Evolutionary conservation across 805 yeast species (phyloP).

Genomic region (Myxozyma sirexii): DNA sequence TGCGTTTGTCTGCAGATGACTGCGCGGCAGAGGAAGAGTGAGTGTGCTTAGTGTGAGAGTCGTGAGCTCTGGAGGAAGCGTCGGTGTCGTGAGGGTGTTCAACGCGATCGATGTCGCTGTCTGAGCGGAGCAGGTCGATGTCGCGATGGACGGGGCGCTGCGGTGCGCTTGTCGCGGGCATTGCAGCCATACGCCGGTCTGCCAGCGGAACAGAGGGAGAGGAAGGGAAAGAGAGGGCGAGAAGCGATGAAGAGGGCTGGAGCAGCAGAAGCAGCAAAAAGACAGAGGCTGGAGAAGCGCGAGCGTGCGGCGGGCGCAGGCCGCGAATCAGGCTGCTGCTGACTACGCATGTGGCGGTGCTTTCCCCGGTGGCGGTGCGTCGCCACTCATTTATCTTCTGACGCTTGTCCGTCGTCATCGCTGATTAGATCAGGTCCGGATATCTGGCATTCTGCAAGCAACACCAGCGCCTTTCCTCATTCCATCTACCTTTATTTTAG

Average conservation of each 20-base stretch:
- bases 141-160: background rate
- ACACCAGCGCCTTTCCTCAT: too few relatives aligned
- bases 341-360: background rate
- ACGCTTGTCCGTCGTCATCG: background rate
- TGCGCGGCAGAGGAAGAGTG: background rate
- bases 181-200: constrained; percentile 2
- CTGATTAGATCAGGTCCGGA: too few relatives aligned
- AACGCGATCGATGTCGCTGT: background rate
- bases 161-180: constrained; percentile 11
- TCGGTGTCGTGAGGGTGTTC: constrained; percentile 9
- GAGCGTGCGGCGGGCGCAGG: background rate
- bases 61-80: constrained; percentile 4
- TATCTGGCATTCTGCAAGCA: too few relatives aligned
- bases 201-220: background rate
- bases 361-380: background rate
- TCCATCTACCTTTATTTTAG: too few relatives aligned
- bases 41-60: background rate
- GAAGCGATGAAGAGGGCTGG: background rate
- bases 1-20: constrained; percentile 32
- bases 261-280: background rate
- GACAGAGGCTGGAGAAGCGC: background rate
- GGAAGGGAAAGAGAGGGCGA: background rate
- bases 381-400: background rate
- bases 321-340: constrained; percentile 5
- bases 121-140: background rate